phyloP scores from a whole-genome alignment of 768 basidiomycete species.

The Tricholoma furcatifolium region DNA sequence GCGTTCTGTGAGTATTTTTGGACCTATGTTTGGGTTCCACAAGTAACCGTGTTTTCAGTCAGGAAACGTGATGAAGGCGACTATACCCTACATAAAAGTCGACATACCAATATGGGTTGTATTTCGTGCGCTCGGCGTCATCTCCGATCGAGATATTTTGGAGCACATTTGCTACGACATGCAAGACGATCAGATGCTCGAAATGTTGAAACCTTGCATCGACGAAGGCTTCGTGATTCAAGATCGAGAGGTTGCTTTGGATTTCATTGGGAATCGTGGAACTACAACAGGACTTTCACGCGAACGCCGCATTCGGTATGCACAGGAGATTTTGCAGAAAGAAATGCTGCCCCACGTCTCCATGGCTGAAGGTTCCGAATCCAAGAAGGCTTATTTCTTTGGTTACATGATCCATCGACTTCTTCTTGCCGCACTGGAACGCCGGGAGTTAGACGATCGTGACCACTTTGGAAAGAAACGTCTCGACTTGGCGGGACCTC shows the following conservation, averaged over 20 bases:
- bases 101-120: constrained; percentile 99
- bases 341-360: constrained; percentile 98
- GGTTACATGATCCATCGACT: constrained; percentile 99
- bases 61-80: constrained; percentile 94
- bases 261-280: constrained; percentile 98
- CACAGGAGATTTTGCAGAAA: constrained; percentile 97
- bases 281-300: constrained; percentile 90
- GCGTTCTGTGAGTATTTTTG: constrained; percentile 65
- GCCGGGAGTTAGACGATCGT: constrained; percentile 96
- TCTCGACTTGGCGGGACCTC: constrained; percentile 91
- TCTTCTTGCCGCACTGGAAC: constrained; percentile 87
- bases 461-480: constrained; percentile 99
- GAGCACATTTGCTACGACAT: constrained; percentile 99
- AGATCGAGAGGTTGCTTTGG: constrained; percentile 93
- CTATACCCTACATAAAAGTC: constrained; percentile 96
- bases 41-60: constrained; percentile 42
- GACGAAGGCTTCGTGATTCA: constrained; percentile 99
- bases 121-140: constrained; percentile 96
- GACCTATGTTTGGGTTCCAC: not conserved
- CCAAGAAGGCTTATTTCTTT: constrained; percentile 99
- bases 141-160: constrained; percentile 95
- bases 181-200: constrained; percentile 94
- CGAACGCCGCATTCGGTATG: constrained; percentile 92
- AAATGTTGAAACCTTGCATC: constrained; percentile 97
- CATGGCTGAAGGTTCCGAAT: constrained; percentile 93